Evolutionary conservation across 2,329 filamentous ascomycete genomes (phyloP).

Genomic region (Apiospora aurea): DNA sequence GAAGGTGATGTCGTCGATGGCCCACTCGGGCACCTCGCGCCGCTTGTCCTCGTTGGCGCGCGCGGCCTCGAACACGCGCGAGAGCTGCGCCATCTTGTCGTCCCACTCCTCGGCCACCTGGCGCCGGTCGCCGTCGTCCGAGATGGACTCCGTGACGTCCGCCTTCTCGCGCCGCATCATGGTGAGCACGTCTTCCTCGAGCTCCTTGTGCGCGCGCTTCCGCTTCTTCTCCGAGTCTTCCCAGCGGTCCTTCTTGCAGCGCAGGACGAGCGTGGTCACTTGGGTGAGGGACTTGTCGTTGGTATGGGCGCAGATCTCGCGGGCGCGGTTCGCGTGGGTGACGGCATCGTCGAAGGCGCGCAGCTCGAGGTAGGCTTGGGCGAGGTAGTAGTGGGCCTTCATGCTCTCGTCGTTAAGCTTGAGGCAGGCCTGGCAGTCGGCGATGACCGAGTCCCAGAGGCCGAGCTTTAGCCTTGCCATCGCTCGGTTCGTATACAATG

Average conservation of each 20-base stretch:
- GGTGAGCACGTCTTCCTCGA: conserved; percentile 67
- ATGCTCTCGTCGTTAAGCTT: conserved; percentile 70
- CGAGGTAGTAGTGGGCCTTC: conserved; percentile 85
- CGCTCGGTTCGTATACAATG: conserved; percentile 89
- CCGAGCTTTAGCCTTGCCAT: conserved; percentile 79
- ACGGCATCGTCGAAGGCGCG: conserved; percentile 77
- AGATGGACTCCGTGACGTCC: conserved; percentile 39
- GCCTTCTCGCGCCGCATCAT: conserved; percentile 58
- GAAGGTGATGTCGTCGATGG: conserved; percentile 79
- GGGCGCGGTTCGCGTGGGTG: conserved; percentile 73
- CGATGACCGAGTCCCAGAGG: conserved; percentile 76
- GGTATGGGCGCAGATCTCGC: conserved; percentile 69
- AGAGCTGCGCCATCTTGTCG: conserved; percentile 53
- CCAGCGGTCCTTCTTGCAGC: conserved; percentile 88
- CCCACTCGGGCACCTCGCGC: conserved; percentile 75
- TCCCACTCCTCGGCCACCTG: conserved; percentile 57
- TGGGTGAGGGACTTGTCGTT: conserved; percentile 73
- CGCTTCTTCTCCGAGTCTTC: conserved; percentile 73
- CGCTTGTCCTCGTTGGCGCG: conserved; percentile 51
- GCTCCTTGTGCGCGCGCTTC: conserved; percentile 58
- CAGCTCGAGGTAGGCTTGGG: conserved; percentile 82
- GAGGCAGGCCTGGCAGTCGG: conserved; percentile 80
- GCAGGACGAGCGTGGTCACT: conserved; percentile 76
- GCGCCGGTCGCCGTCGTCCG: conserved; percentile 48
- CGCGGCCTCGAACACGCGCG: conserved; percentile 60